phyloP scores from a whole-genome alignment of 441 rosid genomes.

The Erodium texanum region DNA sequence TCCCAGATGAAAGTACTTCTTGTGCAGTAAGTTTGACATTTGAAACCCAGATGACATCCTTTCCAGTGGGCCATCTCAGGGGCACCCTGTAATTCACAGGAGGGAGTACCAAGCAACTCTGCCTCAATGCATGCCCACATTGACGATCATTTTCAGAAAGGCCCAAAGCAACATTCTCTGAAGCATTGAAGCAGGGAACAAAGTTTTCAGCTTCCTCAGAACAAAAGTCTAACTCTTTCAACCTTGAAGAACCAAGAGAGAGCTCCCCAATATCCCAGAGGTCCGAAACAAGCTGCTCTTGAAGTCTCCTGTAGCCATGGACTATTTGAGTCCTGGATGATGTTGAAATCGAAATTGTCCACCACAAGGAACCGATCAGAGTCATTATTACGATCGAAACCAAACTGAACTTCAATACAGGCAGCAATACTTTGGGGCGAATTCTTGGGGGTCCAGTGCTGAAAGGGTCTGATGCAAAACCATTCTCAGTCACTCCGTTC shows the following conservation, averaged over 20 bases:
- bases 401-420: constrained; percentile 60
- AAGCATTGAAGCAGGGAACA: constrained; percentile 77
- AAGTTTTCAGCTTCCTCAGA: constrained; percentile 51
- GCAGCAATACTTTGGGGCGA: constrained; percentile 35
- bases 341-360: constrained; percentile 76
- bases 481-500: constrained; percentile 44
- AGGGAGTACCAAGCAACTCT: constrained; percentile 63
- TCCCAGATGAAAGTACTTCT: constrained; percentile 91
- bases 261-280: constrained; percentile 89
- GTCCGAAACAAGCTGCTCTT: constrained; percentile 87
- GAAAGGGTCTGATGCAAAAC: constrained; percentile 51
- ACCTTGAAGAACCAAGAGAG: constrained; percentile 66
- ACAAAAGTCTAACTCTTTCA: constrained; percentile 74
- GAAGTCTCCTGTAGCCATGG: constrained; percentile 71
- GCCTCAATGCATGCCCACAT: constrained; percentile 46
- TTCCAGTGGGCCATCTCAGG: constrained; percentile 97
- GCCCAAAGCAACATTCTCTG: constrained; percentile 57
- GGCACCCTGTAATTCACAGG: constrained; percentile 75
- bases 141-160: constrained; percentile 51
- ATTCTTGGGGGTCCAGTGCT: constrained; percentile 42
- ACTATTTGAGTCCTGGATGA: constrained; percentile 64
- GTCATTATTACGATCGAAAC: constrained; percentile 58
- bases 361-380: constrained; percentile 81
- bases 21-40: constrained; percentile 89
- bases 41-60: constrained; percentile 81